Percentiles rank a stretch among this genome's conserved stretches.
phyloP scores from a whole-genome alignment of 2,329 filamentous ascomycete species.

The Colletotrichum chlorophyti region DNA sequence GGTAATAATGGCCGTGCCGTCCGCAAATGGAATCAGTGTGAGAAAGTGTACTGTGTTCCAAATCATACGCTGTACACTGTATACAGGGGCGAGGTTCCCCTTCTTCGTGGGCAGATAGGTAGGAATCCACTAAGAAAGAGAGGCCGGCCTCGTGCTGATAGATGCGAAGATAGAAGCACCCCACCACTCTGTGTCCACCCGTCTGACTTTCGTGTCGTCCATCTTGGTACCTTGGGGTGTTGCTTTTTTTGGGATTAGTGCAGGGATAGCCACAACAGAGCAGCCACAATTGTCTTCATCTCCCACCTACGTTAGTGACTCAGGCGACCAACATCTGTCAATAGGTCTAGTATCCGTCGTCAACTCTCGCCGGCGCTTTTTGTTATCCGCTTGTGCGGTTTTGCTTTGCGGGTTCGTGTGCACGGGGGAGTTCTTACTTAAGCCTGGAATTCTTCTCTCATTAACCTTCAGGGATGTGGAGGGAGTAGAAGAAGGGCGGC shows the following conservation, averaged over 20 bases:
- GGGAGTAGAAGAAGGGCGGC: background rate
- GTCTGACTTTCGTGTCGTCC: background rate
- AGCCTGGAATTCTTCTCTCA: too few species aligned
- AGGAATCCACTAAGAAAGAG: background rate
- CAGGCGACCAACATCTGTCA: constrained; percentile 10
- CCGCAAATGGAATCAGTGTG: background rate
- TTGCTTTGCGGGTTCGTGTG: constrained; percentile 5
- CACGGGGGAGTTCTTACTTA: background rate
- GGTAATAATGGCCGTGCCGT: too few species aligned
- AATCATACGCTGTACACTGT: background rate
- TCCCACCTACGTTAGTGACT: background rate
- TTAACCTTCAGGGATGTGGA: too few species aligned
- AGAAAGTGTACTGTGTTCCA: background rate
- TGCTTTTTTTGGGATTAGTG: constrained; percentile 14
- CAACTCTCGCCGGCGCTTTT: background rate
- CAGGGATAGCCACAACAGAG: constrained; percentile 7
- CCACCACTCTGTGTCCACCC: background rate
- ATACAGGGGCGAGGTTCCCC: constrained; percentile 5
- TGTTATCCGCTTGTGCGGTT: background rate
- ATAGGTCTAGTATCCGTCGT: too few species aligned
- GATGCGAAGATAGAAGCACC: background rate
- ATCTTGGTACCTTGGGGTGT: background rate
- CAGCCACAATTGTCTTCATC: background rate
- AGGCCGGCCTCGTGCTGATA: too few species aligned
- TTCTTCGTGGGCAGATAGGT: too few species aligned